These are phyloP conservation scores for Adansonia digitata DNA, from an alignment of 345 rosid genomes.

Conservation along the genomic window DNA sequence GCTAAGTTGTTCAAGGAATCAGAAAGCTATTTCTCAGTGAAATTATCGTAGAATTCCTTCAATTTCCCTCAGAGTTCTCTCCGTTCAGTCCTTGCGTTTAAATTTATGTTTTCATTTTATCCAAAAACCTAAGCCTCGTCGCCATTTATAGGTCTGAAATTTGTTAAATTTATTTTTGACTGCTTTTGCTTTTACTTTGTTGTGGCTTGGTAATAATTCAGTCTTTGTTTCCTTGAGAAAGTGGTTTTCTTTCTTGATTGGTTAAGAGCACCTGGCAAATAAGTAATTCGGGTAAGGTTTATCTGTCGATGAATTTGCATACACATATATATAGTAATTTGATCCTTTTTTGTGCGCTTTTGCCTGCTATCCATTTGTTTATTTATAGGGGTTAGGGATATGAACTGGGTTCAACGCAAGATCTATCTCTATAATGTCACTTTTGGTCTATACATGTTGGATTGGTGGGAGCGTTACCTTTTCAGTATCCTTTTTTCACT, in stretches of 20 bases:
- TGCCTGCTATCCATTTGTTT: no score
- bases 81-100: background rate
- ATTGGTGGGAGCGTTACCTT: constrained; percentile 97
- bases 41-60: background rate
- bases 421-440: no score
- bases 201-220: background rate
- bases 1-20: background rate
- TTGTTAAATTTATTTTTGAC: background rate
- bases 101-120: background rate
- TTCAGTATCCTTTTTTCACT: constrained; percentile 84
- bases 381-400: constrained; percentile 19
- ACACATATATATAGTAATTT: no score
- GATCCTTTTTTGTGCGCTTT: no score
- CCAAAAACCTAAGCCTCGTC: background rate
- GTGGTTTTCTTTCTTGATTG: background rate
- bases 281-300: no score
- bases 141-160: background rate
- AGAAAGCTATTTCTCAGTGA: background rate
- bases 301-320: no score
- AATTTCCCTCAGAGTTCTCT: no score
- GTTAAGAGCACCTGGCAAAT: background rate
- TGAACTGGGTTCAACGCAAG: no score
- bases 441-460: constrained; percentile 96
- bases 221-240: background rate
- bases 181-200: background rate